Evolutionary conservation across 2,329 filamentous ascomycete genomes (phyloP).

Genomic region (Cladobotryum mycophilum): DNA sequence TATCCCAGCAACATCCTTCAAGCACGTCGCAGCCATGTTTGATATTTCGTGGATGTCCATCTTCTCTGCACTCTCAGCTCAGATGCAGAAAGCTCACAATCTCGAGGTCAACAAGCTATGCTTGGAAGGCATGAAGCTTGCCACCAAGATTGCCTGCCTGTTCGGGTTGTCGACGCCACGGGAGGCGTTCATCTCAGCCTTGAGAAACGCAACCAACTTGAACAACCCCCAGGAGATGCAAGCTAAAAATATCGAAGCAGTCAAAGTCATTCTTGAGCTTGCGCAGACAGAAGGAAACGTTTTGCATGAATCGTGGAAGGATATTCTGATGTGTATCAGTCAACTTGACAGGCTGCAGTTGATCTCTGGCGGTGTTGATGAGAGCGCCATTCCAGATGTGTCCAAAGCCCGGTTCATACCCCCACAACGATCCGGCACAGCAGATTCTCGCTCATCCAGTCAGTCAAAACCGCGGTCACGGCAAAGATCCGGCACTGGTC

Average conservation of each 20-base stretch:
- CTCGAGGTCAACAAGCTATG: slow-evolving; percentile 87
- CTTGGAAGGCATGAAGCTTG: slow-evolving; percentile 90
- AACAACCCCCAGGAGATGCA: slow-evolving; percentile 95
- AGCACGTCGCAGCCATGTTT: slow-evolving; percentile 97
- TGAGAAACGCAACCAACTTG: slow-evolving; percentile 90
- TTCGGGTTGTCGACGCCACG: slow-evolving; percentile 92
- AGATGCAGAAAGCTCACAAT: slow-evolving; percentile 90
- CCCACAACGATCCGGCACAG: slow-evolving; percentile 47
- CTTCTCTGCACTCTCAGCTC: slow-evolving; percentile 86
- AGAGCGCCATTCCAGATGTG: slow-evolving; percentile 86
- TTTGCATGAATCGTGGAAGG: slow-evolving; percentile 86
- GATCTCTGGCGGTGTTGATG: slow-evolving; percentile 90
- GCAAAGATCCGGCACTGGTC: slow-evolving; percentile 49
- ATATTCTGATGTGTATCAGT: slow-evolving; percentile 89
- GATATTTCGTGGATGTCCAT: slow-evolving; percentile 99
- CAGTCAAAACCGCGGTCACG: slow-evolving; percentile 46
- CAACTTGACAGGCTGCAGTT: slow-evolving; percentile 93
- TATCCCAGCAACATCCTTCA: slow-evolving; percentile 88
- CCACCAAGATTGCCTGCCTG: slow-evolving; percentile 85
- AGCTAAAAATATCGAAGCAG: slow-evolving; percentile 90
- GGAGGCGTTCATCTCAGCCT: slow-evolving; percentile 87
- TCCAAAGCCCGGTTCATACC: slow-evolving; percentile 71
- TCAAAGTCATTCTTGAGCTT: slow-evolving; percentile 86
- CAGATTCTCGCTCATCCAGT: slow-evolving; percentile 59
- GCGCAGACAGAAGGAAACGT: slow-evolving; percentile 89